Percentiles rank a stretch among this genome's conserved stretches.
These are phyloP conservation scores for Scheffersomyces lignosus DNA, from an alignment of 805 yeast species.

Conservation along the genomic window DNA sequence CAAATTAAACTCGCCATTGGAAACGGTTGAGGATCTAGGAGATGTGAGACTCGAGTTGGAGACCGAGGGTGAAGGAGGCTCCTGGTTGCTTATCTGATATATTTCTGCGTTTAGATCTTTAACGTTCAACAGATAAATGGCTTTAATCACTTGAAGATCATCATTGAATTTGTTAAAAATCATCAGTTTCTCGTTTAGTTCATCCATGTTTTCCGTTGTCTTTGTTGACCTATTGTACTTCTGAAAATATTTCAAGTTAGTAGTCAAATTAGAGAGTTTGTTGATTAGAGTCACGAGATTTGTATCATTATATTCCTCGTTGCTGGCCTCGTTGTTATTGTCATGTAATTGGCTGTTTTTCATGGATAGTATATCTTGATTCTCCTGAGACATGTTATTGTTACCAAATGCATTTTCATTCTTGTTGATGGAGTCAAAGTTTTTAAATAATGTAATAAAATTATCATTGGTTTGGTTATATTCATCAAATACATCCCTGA, in stretches of 20 bases:
- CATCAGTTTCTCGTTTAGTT: conserved; percentile 34
- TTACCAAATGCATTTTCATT: conserved; percentile 1
- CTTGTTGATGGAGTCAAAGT: conserved; percentile 16
- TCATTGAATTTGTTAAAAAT: conserved; percentile 37
- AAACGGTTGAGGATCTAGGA: conserved; percentile 8
- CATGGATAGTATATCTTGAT: conserved; percentile 17
- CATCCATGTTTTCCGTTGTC: conserved; percentile 25
- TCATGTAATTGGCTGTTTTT: not conserved
- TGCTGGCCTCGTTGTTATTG: conserved; percentile 4
- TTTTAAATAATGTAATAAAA: conserved; percentile 25
- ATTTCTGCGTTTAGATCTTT: conserved; percentile 25
- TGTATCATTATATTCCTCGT: conserved; percentile 6
- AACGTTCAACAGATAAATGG: conserved; percentile 29
- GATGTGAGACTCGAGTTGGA: conserved; percentile 6
- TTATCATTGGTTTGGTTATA: conserved; percentile 23
- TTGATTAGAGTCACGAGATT: conserved; percentile 27
- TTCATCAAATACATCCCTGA: conserved; percentile 20
- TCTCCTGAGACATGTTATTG: conserved; percentile 4
- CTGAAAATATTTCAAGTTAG: conserved; percentile 37
- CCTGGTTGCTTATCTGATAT: conserved; percentile 5
- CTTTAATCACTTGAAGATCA: conserved; percentile 28
- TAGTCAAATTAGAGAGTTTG: conserved; percentile 30
- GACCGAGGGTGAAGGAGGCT: conserved; percentile 8
- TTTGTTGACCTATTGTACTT: conserved; percentile 36
- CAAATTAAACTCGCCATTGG: conserved; percentile 14